These are phyloP conservation scores for Saturnispora quitensis DNA, from an alignment of 805 yeast genomes.

Conservation along the genomic window DNA sequence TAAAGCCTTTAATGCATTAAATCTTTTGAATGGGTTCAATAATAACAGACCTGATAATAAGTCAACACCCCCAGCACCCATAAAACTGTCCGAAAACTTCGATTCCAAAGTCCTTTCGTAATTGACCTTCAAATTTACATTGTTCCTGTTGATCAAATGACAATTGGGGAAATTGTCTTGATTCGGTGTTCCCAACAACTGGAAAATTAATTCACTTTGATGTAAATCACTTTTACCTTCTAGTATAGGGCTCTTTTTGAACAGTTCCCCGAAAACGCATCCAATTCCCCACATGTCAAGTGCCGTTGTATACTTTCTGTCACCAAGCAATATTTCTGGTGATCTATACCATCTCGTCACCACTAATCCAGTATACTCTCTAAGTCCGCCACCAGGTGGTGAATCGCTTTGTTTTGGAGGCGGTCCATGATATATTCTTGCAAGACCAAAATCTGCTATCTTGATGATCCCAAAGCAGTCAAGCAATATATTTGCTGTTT, in stretches of 20 bases:
- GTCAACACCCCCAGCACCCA: constrained; percentile 36
- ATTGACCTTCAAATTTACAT: constrained; percentile 27
- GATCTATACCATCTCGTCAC: constrained; percentile 98
- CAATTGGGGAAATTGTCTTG: constrained; percentile 54
- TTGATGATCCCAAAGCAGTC: constrained; percentile 71
- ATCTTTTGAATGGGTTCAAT: constrained; percentile 63
- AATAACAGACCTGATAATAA: constrained; percentile 54
- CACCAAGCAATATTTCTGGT: constrained; percentile 86
- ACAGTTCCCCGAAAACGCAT: constrained; percentile 89
- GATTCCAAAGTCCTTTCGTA: constrained; percentile 36
- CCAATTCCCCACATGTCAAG: constrained; percentile 98
- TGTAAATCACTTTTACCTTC: constrained; percentile 82
- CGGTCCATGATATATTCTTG: constrained; percentile 45
- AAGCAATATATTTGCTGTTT: constrained; percentile 88
- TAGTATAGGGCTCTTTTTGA: constrained; percentile 69
- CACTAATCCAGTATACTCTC: constrained; percentile 54
- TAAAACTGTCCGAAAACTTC: constrained; percentile 33
- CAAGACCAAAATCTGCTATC: constrained; percentile 94
- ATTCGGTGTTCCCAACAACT: constrained; percentile 72
- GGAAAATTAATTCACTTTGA: constrained; percentile 77
- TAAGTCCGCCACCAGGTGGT: constrained; percentile 45
- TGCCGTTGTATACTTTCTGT: constrained; percentile 80
- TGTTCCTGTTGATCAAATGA: constrained; percentile 46
- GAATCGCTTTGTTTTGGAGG: constrained; percentile 19
- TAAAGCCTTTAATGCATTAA: constrained; percentile 73